These are phyloP conservation scores for Leavenworthia alabamica DNA, from an alignment of 345 rosid species.

Conservation along the genomic window DNA sequence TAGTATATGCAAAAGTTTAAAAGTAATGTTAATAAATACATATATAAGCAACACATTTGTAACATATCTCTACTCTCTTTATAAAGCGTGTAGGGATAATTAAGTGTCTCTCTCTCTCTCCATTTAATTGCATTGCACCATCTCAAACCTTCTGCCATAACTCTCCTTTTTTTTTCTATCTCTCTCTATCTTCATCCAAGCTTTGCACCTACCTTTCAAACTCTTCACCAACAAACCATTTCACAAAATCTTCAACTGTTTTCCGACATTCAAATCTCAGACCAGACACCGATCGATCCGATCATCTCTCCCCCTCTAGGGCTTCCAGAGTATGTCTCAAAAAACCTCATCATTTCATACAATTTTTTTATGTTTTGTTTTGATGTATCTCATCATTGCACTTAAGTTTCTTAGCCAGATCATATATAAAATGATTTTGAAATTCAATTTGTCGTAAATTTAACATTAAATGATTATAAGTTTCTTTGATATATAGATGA, in stretches of 20 bases:
- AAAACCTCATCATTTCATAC: background rate
- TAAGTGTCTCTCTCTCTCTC: constrained; percentile 31
- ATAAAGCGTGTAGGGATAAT: constrained; percentile 28
- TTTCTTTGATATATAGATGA: background rate
- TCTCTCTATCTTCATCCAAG: constrained; percentile 8
- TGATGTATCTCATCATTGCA: background rate
- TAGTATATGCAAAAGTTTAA: background rate
- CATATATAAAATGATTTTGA: constrained; percentile 7
- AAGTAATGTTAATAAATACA: background rate
- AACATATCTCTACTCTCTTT: background rate
- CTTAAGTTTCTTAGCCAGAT: background rate
- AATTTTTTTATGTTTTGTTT: background rate
- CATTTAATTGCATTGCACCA: constrained; percentile 32
- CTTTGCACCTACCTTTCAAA: constrained; percentile 33
- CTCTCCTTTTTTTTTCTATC: constrained; percentile 5
- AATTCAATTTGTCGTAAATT: background rate
- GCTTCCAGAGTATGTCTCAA: constrained; percentile 12
- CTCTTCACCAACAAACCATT: constrained; percentile 5
- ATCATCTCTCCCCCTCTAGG: background rate
- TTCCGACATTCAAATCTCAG: constrained; percentile 12
- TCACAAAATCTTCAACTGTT: constrained; percentile 3
- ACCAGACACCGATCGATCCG: background rate
- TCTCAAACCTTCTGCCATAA: constrained; percentile 28
- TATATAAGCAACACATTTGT: background rate
- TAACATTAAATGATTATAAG: constrained; percentile 2